These are phyloP conservation scores for Taphrina flavorubra DNA, from an alignment of 1,139 yeast species.

Conservation along the genomic window DNA sequence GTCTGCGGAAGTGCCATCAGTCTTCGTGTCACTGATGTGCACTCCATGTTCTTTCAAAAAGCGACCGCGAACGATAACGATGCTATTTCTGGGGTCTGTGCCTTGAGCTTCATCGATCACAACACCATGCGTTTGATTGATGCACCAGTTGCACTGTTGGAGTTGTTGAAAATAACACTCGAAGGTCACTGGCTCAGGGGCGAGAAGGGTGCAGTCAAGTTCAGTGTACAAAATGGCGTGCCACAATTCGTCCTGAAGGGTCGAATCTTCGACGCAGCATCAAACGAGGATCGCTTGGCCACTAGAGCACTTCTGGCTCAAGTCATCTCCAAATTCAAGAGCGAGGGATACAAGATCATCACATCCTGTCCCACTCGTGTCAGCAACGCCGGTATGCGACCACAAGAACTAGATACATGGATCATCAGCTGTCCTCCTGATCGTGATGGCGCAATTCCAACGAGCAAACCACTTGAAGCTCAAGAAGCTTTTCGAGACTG, in stretches of 20 bases:
- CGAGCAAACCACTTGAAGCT: neutral
- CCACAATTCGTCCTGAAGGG: slow-evolving; percentile 31
- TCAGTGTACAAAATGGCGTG: slow-evolving; percentile 20
- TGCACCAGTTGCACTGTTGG: slow-evolving; percentile 27
- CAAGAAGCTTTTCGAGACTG: slow-evolving; percentile 16
- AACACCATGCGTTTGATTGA: slow-evolving; percentile 29
- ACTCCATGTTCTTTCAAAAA: slow-evolving; percentile 29
- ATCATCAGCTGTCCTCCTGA: slow-evolving; percentile 24
- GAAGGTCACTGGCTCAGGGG: slow-evolving; percentile 24
- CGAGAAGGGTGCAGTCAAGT: slow-evolving; percentile 21
- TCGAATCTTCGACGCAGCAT: slow-evolving; percentile 10
- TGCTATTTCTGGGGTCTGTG: slow-evolving; percentile 17
- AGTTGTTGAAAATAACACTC: slow-evolving; percentile 20
- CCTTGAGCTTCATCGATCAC: slow-evolving; percentile 21
- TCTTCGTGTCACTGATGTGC: slow-evolving; percentile 28
- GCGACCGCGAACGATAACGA: neutral
- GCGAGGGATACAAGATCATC: slow-evolving; percentile 27
- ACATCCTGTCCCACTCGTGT: slow-evolving; percentile 26
- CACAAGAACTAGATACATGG: slow-evolving; percentile 30
- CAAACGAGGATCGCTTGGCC: slow-evolving; percentile 12
- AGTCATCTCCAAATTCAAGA: slow-evolving; percentile 11
- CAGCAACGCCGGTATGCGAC: slow-evolving; percentile 26
- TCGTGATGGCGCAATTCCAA: neutral
- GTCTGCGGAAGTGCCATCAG: slow-evolving; percentile 19
- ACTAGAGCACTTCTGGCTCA: slow-evolving; percentile 24